Conservation (phyloP, 345 rosid species). For the Punica granatum region DNA sequence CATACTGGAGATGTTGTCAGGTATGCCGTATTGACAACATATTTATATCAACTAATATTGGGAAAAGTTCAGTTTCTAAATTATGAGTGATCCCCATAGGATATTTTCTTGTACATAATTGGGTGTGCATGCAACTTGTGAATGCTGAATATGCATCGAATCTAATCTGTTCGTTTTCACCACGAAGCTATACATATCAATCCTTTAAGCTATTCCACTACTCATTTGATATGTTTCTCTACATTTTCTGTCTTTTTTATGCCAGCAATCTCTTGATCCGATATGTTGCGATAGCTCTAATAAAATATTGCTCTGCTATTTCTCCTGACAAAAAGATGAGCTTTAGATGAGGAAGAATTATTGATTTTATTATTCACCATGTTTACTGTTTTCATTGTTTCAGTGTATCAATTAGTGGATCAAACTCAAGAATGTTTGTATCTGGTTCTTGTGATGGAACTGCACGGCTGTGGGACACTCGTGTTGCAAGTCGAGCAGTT, state of each 20-base stretch:
- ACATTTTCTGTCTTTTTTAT: too few relatives aligned
- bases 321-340: neutral
- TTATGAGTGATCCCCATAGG: neutral
- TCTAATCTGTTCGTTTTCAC: neutral
- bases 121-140: neutral
- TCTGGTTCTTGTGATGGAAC: slow-evolving; percentile 95
- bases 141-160: too few relatives aligned
- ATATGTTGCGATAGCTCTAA: neutral
- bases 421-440: slow-evolving; percentile 70
- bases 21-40: slow-evolving; percentile 22
- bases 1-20: slow-evolving; percentile 91
- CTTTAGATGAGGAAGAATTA: neutral
- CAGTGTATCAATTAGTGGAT: slow-evolving; percentile 77
- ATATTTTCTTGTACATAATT: neutral
- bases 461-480: slow-evolving; percentile 92
- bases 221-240: too few relatives aligned
- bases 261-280: too few relatives aligned
- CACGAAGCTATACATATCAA: neutral
- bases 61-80: neutral
- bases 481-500: slow-evolving; percentile 94
- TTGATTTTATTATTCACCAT: slow-evolving; percentile 7
- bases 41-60: neutral
- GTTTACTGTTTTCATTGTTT: slow-evolving; percentile 7
- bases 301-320: neutral
- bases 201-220: neutral